Evolutionary conservation across 2,329 filamentous ascomycete species (phyloP).

Genomic region (Waltergamsia citrina): DNA sequence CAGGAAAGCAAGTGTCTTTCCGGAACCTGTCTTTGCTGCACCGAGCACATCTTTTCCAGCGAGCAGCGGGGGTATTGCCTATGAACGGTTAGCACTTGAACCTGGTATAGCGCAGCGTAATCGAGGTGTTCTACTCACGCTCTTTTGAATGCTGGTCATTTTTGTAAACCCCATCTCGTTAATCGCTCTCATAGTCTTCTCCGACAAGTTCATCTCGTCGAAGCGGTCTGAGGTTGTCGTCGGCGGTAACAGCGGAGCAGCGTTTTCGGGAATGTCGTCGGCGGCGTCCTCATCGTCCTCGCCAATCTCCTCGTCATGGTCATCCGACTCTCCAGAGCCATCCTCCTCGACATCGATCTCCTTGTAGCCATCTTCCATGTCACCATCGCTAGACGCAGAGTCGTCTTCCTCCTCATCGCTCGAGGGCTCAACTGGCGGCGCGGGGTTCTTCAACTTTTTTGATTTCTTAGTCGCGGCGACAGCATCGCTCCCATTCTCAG

Average conservation of each 20-base stretch:
- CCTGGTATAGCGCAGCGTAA: not conserved
- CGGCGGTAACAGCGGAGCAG: conserved; percentile 40
- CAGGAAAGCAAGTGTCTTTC: conserved; percentile 91
- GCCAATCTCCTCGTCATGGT: conserved; percentile 12
- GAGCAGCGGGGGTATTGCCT: conserved; percentile 75
- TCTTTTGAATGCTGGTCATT: conserved; percentile 91
- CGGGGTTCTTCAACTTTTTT: conserved; percentile 32
- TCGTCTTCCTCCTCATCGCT: conserved; percentile 17
- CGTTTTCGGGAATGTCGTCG: conserved; percentile 23
- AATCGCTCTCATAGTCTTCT: conserved; percentile 83
- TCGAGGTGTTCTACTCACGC: conserved; percentile 31
- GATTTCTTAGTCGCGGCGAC: conserved; percentile 21
- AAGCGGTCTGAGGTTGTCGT: conserved; percentile 62
- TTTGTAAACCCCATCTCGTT: conserved; percentile 84
- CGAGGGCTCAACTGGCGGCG: conserved; percentile 15
- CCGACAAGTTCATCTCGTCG: conserved; percentile 72
- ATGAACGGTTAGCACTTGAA: no score
- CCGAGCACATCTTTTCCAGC: conserved; percentile 89
- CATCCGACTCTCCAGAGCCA: conserved; percentile 12
- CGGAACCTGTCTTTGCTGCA: conserved; percentile 90
- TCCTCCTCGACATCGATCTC: conserved; percentile 17
- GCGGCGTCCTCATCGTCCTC: conserved; percentile 21
- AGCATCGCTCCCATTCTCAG: conserved; percentile 15
- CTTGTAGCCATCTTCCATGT: conserved; percentile 14
- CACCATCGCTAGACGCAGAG: conserved; percentile 11